Evolutionary conservation across 768 basidiomycete genomes (phyloP), one percentile per base, ranked within the genome.

Genomic region (Boletus vinaceobasis): DNA sequence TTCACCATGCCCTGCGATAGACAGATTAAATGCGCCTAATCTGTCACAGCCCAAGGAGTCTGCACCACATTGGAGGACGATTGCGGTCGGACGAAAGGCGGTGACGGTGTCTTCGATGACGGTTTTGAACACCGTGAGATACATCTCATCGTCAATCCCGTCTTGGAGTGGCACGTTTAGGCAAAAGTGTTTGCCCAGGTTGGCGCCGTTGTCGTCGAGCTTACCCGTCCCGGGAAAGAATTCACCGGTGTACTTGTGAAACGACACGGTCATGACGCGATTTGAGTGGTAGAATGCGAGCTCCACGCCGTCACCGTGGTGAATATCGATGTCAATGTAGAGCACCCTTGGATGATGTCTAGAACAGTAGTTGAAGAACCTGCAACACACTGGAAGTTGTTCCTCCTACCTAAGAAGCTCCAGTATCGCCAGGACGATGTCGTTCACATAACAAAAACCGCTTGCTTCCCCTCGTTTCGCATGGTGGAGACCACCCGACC

Each of bases 191-290:
- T 96, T 97, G 50, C 96, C 96, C 1, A 84, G 69, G n/a, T 86
- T 88, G 19, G 79, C 77, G 14, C 93, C 91, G 57, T 93, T 92
- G 73, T 99, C 96, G 65, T 95, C 90, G 9, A 98, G 79, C 71
- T 94, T 94, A 15, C 96, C 96, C 0, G 96, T 99, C 0, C 95
- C 94, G 0, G 96, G 96, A 71, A 99, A 99, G 78, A 99, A 99
- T 65, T 96, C 93, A 52, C 93, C 94, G 1, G 90, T 94, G 76
- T 97, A 99, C 74, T 98, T 98, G 78, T 99, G 96, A 74, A 99
- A 99, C 1, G 96, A 98, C 14, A 98, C 92, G 0, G 96, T 98
- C 83, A 98, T 88, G 59, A 99, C 96, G n/a, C 96, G 87, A 65
- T 99, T 94, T 37, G 93, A 89, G 62, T 96, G 88, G 73, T 96